These are phyloP conservation scores for Aquilaria yunnanensis DNA, from an alignment of 345 rosid species.

Conservation along the genomic window DNA sequence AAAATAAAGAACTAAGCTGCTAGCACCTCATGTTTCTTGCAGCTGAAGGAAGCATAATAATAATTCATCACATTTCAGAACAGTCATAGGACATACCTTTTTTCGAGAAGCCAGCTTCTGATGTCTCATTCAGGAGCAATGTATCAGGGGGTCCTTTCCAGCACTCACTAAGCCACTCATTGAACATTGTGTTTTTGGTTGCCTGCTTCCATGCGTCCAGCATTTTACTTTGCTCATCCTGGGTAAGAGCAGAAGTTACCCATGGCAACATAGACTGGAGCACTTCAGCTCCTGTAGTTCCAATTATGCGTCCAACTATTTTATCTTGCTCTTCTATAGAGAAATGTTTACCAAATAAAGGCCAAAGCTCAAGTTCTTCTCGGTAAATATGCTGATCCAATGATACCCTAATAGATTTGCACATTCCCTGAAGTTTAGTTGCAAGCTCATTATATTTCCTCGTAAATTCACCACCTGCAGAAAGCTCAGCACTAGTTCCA, in stretches of 20 bases:
- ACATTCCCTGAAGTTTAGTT: conserved; percentile 58
- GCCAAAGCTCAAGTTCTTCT: conserved; percentile 66
- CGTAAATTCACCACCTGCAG: conserved; percentile 14
- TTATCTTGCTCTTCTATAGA: conserved; percentile 59
- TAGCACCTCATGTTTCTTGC: not conserved
- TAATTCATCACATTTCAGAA: not conserved
- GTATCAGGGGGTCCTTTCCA: conserved; percentile 37
- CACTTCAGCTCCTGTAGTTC: conserved; percentile 62
- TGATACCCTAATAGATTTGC: conserved; percentile 52
- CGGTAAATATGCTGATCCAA: conserved; percentile 52
- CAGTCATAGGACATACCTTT: conserved; percentile 25
- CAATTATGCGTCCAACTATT: conserved; percentile 55
- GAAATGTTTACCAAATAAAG: conserved; percentile 54
- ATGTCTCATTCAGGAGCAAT: conserved; percentile 23
- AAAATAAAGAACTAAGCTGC: too few relatives aligned
- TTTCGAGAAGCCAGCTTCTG: conserved; percentile 37
- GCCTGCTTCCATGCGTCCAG: conserved; percentile 68
- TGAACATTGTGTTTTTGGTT: conserved; percentile 56
- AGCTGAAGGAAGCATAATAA: conserved; percentile 3
- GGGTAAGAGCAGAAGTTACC: conserved; percentile 61
- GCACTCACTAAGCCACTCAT: conserved; percentile 66
- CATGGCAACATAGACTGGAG: conserved; percentile 64
- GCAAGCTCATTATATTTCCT: conserved; percentile 41
- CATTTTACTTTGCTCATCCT: conserved; percentile 57
- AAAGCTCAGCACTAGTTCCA: conserved; percentile 14